Percentiles rank a stretch among this genome's conserved stretches.
These are phyloP conservation scores for Hibiscus mutabilis DNA, from an alignment of 345 rosid genomes.

Conservation along the genomic window DNA sequence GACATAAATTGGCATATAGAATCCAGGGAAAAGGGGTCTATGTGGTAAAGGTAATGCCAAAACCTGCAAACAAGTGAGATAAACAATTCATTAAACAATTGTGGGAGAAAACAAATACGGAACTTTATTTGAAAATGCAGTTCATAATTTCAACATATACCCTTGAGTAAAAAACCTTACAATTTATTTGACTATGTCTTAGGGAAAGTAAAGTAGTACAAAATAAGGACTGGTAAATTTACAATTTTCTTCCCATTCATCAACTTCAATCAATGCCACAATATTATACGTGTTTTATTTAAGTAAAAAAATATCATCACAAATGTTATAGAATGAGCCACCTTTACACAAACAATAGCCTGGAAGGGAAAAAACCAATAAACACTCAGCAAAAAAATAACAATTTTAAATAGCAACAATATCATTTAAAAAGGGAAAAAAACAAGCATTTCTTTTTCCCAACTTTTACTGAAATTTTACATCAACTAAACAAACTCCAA, in stretches of 20 bases:
- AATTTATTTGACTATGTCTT: not conserved
- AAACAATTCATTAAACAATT: not conserved
- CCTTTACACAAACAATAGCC: not conserved
- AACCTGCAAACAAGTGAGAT: constrained; percentile 47
- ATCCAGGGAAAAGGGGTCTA: constrained; percentile 96
- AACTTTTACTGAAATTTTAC: not conserved
- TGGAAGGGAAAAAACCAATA: not conserved
- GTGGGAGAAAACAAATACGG: not conserved
- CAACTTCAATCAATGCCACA: not conserved
- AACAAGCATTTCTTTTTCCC: not conserved
- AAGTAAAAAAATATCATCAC: not conserved
- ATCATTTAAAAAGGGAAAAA: not conserved
- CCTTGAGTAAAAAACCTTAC: not conserved
- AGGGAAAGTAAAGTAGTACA: not conserved
- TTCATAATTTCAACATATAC: not conserved
- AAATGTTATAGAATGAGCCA: too few species aligned
- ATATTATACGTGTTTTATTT: not conserved
- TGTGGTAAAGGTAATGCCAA: constrained; percentile 83
- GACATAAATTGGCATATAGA: constrained; percentile 95
- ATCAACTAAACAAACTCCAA: not conserved
- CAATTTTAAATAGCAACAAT: not conserved
- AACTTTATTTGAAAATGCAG: not conserved
- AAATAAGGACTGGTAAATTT: not conserved
- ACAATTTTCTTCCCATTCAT: not conserved
- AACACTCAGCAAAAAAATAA: not conserved